Evolutionary conservation across 305 asterid genomes (phyloP).

Genomic region (Rubia balearica): DNA sequence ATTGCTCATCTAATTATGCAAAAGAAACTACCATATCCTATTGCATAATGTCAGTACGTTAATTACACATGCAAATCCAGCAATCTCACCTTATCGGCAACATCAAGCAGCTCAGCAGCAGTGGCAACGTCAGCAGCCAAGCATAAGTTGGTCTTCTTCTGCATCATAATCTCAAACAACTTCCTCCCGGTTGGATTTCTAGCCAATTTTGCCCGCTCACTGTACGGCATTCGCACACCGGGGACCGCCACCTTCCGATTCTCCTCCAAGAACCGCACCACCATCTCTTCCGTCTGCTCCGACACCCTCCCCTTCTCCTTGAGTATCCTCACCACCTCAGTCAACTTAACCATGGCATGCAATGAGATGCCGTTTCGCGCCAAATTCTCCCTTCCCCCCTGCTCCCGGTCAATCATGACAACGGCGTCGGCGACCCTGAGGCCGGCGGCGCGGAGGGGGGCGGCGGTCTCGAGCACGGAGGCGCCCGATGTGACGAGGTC

Average conservation of each 20-base stretch:
- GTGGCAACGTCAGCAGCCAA: slow-evolving; percentile 95
- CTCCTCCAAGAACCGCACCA: slow-evolving; percentile 69
- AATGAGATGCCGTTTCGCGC: slow-evolving; percentile 79
- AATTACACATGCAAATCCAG: neutral
- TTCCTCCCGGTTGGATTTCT: slow-evolving; percentile 82
- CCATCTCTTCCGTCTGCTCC: slow-evolving; percentile 82
- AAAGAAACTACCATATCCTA: neutral
- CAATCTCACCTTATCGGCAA: slow-evolving; percentile 73
- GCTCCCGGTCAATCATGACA: slow-evolving; percentile 92
- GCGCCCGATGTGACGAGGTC: slow-evolving; percentile 95
- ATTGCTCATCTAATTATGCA: neutral
- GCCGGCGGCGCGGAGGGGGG: slow-evolving; percentile 80
- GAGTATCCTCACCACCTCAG: slow-evolving; percentile 81
- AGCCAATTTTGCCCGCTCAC: slow-evolving; percentile 70
- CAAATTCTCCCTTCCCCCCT: slow-evolving; percentile 94
- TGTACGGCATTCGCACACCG: slow-evolving; percentile 50
- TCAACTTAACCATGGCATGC: slow-evolving; percentile 85
- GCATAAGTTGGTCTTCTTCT: slow-evolving; percentile 84
- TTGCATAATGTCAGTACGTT: neutral
- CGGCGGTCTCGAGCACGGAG: slow-evolving; percentile 87
- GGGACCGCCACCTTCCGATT: slow-evolving; percentile 54
- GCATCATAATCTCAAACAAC: slow-evolving; percentile 81
- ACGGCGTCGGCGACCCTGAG: slow-evolving; percentile 80
- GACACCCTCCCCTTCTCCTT: slow-evolving; percentile 87
- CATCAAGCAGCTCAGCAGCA: slow-evolving; percentile 77